A percentile compares a stretch with the other conserved stretches of the same genome.
phyloP scores from a whole-genome alignment of 1,284 basidiomycete species.

The Amylostereum areolatum region DNA sequence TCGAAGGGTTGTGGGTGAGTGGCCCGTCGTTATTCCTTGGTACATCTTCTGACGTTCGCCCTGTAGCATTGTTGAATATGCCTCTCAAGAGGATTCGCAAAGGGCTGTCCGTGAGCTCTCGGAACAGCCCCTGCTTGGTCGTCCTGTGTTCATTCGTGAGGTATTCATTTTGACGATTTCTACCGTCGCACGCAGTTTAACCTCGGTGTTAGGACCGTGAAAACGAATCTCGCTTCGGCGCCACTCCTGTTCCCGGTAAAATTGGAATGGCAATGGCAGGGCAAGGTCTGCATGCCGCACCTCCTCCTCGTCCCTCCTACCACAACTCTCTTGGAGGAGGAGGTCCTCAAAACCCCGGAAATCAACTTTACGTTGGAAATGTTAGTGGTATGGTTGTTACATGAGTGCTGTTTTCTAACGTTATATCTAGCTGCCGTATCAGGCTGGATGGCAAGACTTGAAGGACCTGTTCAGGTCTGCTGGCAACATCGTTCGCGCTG shows the following conservation, averaged over 20 bases:
- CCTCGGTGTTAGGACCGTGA: slow-evolving; percentile 77
- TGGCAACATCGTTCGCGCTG: slow-evolving; percentile 90
- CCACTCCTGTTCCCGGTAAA: slow-evolving; percentile 88
- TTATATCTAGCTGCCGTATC: slow-evolving; percentile 73
- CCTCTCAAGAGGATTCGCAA: slow-evolving; percentile 78
- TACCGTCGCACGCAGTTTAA: slow-evolving; percentile 3
- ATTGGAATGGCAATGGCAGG: slow-evolving; percentile 89
- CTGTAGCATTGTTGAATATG: slow-evolving; percentile 87
- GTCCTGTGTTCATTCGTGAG: slow-evolving; percentile 95
- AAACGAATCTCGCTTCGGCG: slow-evolving; percentile 90
- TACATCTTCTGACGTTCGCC: background rate
- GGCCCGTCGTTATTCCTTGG: background rate
- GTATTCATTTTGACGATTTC: slow-evolving; percentile 33
- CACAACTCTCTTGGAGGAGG: slow-evolving; percentile 63
- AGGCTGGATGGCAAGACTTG: slow-evolving; percentile 97
- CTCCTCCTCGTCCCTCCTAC: slow-evolving; percentile 68
- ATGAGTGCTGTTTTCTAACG: background rate
- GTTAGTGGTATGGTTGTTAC: slow-evolving; percentile 38
- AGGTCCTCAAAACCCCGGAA: slow-evolving; percentile 56
- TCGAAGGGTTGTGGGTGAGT: slow-evolving; percentile 98
- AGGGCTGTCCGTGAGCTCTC: slow-evolving; percentile 83
- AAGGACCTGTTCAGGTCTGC: slow-evolving; percentile 96
- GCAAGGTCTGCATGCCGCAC: slow-evolving; percentile 66
- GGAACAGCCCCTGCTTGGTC: slow-evolving; percentile 83
- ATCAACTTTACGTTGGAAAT: slow-evolving; percentile 90